Base-by-base conservation (phyloP, 441 rosid genomes). In the Adansonia madagascariensis region DNA sequence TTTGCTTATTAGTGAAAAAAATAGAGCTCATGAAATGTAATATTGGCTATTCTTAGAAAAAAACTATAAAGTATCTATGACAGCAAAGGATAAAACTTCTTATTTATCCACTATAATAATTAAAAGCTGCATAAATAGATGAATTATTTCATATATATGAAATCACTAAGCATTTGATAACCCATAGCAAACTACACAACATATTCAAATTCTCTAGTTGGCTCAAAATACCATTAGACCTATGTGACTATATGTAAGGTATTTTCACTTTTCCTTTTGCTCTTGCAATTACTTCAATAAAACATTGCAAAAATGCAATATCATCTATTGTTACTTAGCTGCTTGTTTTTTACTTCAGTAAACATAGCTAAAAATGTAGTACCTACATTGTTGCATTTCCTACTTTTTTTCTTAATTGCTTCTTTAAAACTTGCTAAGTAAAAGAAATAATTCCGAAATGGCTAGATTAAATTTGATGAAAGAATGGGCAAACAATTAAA, bases 141-240 rank as follows among this genome's bases (percentile, higher is more conserved):
- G 5, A 60, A 44, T 24, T 60, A 24, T 46, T 12, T 24, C 76
- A 43, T 8, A 14, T 12, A 10, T 6, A 59, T 3, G 4, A 50
- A 68, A 68, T 46, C 4, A 8, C 39, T 10, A 46, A 68, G 56
- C 56, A 68, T 68, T 68, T 68, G 4, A 64, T 46, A 68, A 20
- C 47, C 72, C 18, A 20, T 44, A 20, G 46, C 55, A 46, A 46
- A 11, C 31, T 6, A 68, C 39, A 68, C 17, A 68, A 46, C 10
- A 6, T 11, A 67, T 31, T 35, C 17, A 12, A 8, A 66, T 10
- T 44, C 35, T 44, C 35, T 18, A 44, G 9, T 66, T 4, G 24
- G 35, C 17, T 44, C 10, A 53, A 66, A 66, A 66, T 66, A 4
- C 52, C 71, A 66, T 50, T 50, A 70, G 44, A 70, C 43, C 20